These are phyloP conservation scores for Colletotrichum liaoningense DNA, from an alignment of 2,329 filamentous ascomycete species.

Conservation along the genomic window DNA sequence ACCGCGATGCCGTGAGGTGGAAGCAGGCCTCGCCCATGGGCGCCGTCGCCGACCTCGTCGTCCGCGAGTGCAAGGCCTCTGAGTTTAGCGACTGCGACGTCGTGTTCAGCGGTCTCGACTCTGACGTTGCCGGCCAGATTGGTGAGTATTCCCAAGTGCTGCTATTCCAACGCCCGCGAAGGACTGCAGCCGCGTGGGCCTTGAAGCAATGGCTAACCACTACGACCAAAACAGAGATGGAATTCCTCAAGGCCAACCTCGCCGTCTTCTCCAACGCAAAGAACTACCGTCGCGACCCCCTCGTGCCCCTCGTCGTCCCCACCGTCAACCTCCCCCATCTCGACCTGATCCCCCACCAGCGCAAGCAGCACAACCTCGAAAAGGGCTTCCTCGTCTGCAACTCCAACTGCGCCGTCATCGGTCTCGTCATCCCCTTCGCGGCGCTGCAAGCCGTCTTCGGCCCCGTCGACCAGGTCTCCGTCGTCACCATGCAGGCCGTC, in stretches of 20 bases:
- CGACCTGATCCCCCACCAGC: slow-evolving; percentile 89
- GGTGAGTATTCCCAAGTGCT: slow-evolving; percentile 64
- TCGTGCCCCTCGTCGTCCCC: slow-evolving; percentile 93
- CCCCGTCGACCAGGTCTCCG: slow-evolving; percentile 77
- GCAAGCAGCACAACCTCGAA: slow-evolving; percentile 75
- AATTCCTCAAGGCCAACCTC: slow-evolving; percentile 88
- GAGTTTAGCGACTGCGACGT: slow-evolving; percentile 92
- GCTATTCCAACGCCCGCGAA: not conserved
- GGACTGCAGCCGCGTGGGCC: too few species aligned
- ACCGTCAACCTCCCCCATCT: slow-evolving; percentile 93
- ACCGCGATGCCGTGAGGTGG: slow-evolving; percentile 94
- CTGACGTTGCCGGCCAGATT: slow-evolving; percentile 91
- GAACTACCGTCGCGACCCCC: slow-evolving; percentile 91
- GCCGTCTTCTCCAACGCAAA: slow-evolving; percentile 98
- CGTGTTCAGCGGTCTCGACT: slow-evolving; percentile 92
- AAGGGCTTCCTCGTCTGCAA: slow-evolving; percentile 97
- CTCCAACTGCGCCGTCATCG: slow-evolving; percentile 97
- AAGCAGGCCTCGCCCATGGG: slow-evolving; percentile 91
- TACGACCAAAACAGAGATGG: slow-evolving; percentile 74
- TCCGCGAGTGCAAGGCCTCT: slow-evolving; percentile 84
- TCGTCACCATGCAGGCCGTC: slow-evolving; percentile 95
- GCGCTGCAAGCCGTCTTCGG: slow-evolving; percentile 90
- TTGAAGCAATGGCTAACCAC: slow-evolving; percentile 12
- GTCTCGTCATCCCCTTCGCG: slow-evolving; percentile 93
- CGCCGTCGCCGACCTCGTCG: slow-evolving; percentile 81